A percentile compares a stretch with the other conserved stretches of the same genome.
Conservation (phyloP, 495 filamentous ascomycete species). For the Hyaloscypha variabilis region DNA sequence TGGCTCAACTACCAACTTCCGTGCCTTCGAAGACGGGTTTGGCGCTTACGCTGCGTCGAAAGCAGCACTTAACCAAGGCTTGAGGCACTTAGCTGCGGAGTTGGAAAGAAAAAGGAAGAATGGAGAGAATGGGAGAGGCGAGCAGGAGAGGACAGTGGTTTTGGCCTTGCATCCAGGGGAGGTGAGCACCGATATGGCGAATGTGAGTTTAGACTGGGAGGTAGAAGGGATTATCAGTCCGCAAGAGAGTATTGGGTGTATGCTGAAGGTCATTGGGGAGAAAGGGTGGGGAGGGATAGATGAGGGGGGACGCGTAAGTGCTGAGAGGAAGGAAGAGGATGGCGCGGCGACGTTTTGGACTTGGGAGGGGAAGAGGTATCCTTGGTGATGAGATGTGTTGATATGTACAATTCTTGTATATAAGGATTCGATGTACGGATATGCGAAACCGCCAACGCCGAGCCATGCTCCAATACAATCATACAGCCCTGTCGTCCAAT, state of each 20-base stretch:
- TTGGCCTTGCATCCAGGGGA: conserved; percentile 61
- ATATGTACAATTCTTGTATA: background rate
- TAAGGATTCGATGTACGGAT: background rate
- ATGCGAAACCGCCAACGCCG: background rate
- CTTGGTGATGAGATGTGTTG: conserved; percentile 22
- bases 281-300: conserved; percentile 41
- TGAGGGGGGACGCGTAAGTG: conserved; percentile 32
- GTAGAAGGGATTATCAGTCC: conserved; percentile 52
- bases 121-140: background rate
- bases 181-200: conserved; percentile 56
- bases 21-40: conserved; percentile 59
- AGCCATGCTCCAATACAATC: background rate
- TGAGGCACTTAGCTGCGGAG: conserved; percentile 58
- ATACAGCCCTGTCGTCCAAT: background rate
- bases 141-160: conserved; percentile 39
- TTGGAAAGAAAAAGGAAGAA: conserved; percentile 41
- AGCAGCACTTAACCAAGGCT: conserved; percentile 58
- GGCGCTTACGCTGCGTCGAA: conserved; percentile 61
- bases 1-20: conserved; percentile 39
- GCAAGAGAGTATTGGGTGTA: conserved; percentile 49
- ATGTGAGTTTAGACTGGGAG: conserved; percentile 49
- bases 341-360: conserved; percentile 59
- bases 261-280: conserved; percentile 52
- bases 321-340: background rate
- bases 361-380: conserved; percentile 51